These are phyloP conservation scores for Candida sanyaensis DNA, from an alignment of 1,139 yeast genomes.

Conservation along the genomic window DNA sequence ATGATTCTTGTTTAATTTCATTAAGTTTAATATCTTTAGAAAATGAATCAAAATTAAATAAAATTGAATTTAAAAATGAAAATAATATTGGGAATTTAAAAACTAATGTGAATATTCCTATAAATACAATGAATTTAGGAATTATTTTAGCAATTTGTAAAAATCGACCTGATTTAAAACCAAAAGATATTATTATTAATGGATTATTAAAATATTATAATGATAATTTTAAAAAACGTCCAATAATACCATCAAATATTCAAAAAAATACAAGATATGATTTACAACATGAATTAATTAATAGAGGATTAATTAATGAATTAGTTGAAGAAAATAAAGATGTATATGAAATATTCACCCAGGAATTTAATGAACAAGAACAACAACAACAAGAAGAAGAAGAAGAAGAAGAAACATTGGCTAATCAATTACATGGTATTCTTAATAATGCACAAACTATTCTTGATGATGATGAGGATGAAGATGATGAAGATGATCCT, in stretches of 20 bases:
- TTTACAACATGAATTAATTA: conserved; percentile 12
- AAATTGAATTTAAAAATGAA: conserved; percentile 28
- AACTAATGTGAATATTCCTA: conserved; percentile 20
- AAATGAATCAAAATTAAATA: background rate
- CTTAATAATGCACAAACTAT: conserved; percentile 5
- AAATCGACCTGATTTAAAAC: background rate
- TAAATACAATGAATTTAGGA: conserved; percentile 11
- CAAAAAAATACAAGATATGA: conserved; percentile 6
- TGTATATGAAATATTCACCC: conserved; percentile 5
- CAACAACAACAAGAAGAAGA: too few species aligned
- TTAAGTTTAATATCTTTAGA: conserved; percentile 10
- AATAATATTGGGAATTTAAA: conserved; percentile 25
- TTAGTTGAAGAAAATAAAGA: conserved; percentile 9
- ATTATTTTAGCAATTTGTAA: conserved; percentile 59
- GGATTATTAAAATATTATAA: conserved; percentile 31
- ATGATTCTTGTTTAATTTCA: conserved; percentile 10
- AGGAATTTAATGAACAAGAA: conserved; percentile 1
- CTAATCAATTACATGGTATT: conserved; percentile 9
- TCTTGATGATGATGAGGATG: conserved; percentile 4
- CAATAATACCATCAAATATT: conserved; percentile 4
- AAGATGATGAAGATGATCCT: conserved; percentile 7
- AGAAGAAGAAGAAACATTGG: conserved; percentile 8
- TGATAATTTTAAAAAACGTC: background rate
- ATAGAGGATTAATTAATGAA: conserved; percentile 7
- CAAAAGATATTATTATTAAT: conserved; percentile 46